Conservation (phyloP, 2,329 filamentous ascomycete species). For the Annulohypoxylon truncatum region DNA sequence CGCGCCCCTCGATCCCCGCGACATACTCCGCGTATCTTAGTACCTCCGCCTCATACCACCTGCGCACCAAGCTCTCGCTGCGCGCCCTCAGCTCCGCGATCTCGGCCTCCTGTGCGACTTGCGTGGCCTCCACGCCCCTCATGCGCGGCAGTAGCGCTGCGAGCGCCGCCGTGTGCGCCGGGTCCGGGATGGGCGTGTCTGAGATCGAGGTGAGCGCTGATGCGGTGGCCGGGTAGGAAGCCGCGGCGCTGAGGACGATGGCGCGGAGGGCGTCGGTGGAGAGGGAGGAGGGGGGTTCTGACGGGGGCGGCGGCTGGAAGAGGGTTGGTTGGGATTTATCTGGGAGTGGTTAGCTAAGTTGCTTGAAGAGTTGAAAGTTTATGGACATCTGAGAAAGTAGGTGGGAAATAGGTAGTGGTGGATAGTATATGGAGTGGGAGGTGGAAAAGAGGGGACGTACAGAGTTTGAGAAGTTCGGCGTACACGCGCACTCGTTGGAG, state of each 20-base stretch:
- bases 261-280: slow-evolving; percentile 63
- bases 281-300: slow-evolving; percentile 64
- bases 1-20: slow-evolving; percentile 75
- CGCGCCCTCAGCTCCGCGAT: slow-evolving; percentile 71
- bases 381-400: not conserved
- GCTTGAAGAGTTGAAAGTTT: not conserved
- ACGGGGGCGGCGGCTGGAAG: slow-evolving; percentile 61
- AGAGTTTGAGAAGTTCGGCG: slow-evolving; percentile 69
- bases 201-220: slow-evolving; percentile 68
- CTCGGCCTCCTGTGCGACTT: slow-evolving; percentile 70
- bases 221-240: slow-evolving; percentile 65
- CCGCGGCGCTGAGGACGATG: slow-evolving; percentile 67
- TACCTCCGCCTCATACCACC: slow-evolving; percentile 80
- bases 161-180: slow-evolving; percentile 65
- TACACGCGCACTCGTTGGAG: slow-evolving; percentile 66
- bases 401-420: not conserved
- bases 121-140: slow-evolving; percentile 68
- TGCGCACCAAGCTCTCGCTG: slow-evolving; percentile 71
- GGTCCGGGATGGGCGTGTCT: slow-evolving; percentile 68
- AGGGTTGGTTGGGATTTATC: slow-evolving; percentile 66
- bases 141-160: slow-evolving; percentile 71
- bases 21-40: slow-evolving; percentile 75
- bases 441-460: slow-evolving; percentile 54
- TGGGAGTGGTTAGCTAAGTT: slow-evolving; percentile 44
- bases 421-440: too few species aligned